These are phyloP conservation scores for sunflower (Helianthus annuus) DNA, from an alignment of 129 eudicot species.

Conservation along the genomic window HanXRQr2.0-SUNRISE NC_035444.2:152595189-152595688, in stretches of 20 bases:
- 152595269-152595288: conserved; percentile 17
- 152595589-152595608: not conserved
- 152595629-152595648: not conserved
- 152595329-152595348: conserved; percentile 90
- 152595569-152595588: conserved; percentile 92
- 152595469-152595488: conserved; percentile 85
- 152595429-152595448: conserved; percentile 19
- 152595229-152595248: not conserved
- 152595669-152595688: conserved; percentile 96
- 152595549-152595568: conserved; percentile 91
- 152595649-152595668: conserved; percentile 76
- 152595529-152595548: conserved; percentile 82
- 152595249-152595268: not conserved
- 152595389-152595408: not conserved
- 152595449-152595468: conserved; percentile 95
- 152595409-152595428: not conserved
- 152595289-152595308: conserved; percentile 97
- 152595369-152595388: not conserved
- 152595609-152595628: conserved; percentile 5
- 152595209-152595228: not conserved
- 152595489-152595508: conserved; percentile 94
- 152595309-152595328: conserved; percentile 94
- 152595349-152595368: conserved; percentile 63
- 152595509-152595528: conserved; percentile 81
- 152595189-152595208: conserved; percentile 91